Percentiles rank a stretch among this genome's conserved stretches.
phyloP scores from a whole-genome alignment of 345 rosid species.

The Aegle marmelos region DNA sequence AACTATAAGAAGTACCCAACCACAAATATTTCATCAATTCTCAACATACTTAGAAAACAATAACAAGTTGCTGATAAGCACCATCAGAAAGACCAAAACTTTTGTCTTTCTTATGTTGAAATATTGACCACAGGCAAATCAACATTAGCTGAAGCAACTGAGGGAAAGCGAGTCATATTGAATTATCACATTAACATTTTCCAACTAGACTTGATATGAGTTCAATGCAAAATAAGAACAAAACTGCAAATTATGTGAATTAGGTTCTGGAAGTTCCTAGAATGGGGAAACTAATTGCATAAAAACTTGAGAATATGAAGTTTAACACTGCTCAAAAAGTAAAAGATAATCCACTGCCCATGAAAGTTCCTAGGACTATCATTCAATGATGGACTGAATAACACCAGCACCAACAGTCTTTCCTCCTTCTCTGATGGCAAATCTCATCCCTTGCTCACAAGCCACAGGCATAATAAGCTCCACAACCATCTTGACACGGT shows the following conservation, averaged over 20 bases:
- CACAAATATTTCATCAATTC: background rate
- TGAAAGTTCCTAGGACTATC: conserved; percentile 15
- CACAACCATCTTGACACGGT: conserved; percentile 83
- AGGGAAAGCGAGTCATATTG: conserved; percentile 4
- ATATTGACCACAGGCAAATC: background rate
- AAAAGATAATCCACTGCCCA: background rate
- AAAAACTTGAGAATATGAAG: conserved; percentile 24
- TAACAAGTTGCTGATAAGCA: background rate
- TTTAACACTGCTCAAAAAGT: conserved; percentile 23
- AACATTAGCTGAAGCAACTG: conserved; percentile 4
- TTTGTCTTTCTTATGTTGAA: background rate
- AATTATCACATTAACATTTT: conserved; percentile 30
- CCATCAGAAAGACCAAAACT: background rate
- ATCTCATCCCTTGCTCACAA: conserved; percentile 94
- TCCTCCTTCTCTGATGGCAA: conserved; percentile 97
- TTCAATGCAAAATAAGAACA: conserved; percentile 29
- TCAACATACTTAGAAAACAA: background rate
- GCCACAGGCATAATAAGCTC: conserved; percentile 92
- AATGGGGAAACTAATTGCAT: conserved; percentile 36
- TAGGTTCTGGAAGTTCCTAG: conserved; percentile 21
- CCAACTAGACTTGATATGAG: conserved; percentile 31
- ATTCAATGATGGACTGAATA: conserved; percentile 70
- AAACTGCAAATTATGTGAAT: conserved; percentile 44
- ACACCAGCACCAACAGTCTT: conserved; percentile 97
- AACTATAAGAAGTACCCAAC: background rate